phyloP scores from a whole-genome alignment of 768 basidiomycete species.

The Psilocybe subaeruginosa region DNA sequence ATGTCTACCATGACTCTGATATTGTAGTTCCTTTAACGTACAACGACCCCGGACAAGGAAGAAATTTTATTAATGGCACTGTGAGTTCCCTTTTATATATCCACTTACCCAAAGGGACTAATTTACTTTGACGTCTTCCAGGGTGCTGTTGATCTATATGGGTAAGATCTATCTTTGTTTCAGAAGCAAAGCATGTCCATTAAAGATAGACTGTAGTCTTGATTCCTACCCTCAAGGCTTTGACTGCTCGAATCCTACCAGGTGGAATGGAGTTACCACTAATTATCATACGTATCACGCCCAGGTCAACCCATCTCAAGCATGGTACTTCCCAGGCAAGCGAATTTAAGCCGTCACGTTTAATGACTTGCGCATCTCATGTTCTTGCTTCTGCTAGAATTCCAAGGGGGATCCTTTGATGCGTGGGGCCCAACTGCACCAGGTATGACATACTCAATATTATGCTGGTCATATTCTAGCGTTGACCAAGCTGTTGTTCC shows the following conservation, averaged over 20 bases:
- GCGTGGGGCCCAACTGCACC: slow-evolving; percentile 80
- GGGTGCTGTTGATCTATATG: slow-evolving; percentile 80
- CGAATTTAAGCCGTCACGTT: slow-evolving; percentile 9
- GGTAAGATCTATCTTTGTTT: slow-evolving; percentile 36
- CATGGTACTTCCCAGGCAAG: slow-evolving; percentile 73
- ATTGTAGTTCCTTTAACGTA: slow-evolving; percentile 76
- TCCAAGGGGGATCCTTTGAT: slow-evolving; percentile 80
- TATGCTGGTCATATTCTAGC: background rate
- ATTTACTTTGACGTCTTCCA: slow-evolving; percentile 19
- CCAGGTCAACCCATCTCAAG: slow-evolving; percentile 51
- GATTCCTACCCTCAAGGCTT: slow-evolving; percentile 81
- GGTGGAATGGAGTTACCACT: slow-evolving; percentile 66
- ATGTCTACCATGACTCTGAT: slow-evolving; percentile 51
- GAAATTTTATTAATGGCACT: slow-evolving; percentile 73
- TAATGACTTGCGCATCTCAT: background rate
- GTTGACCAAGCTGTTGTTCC: background rate
- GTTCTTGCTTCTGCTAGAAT: slow-evolving; percentile 34
- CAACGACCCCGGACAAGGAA: slow-evolving; percentile 63
- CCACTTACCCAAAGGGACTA: background rate
- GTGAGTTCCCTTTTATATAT: slow-evolving; percentile 34
- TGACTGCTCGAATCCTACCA: slow-evolving; percentile 74
- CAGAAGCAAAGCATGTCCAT: background rate
- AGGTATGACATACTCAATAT: slow-evolving; percentile 34
- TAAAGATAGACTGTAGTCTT: slow-evolving; percentile 33
- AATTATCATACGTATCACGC: slow-evolving; percentile 70